Evolutionary conservation across 805 yeast genomes (phyloP), one percentile per base, ranked within the genome.

Genomic region (Kluyveromyces siamensis): DNA sequence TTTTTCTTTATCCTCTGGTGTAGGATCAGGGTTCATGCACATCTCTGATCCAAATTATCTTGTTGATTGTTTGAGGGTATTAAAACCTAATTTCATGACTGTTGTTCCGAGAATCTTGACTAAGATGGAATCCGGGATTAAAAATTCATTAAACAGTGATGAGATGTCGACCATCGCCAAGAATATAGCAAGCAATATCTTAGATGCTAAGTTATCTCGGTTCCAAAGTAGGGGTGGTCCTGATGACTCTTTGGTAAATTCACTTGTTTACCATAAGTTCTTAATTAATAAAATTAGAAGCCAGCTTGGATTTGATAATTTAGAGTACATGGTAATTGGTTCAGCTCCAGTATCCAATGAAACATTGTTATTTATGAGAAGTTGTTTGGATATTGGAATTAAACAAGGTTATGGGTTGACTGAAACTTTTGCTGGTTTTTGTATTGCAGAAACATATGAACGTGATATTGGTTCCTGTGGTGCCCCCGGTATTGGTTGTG

Each of bases 341-440:
- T 81, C 87, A 33, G 89, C 91, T 2, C 91, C 93, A 25, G 72
- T 84, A 52, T 71, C 85, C 33, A 73, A 75, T 16, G 81, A 76
- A 40, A 81, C 88, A 1, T 70, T 83, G 40, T 67, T 69, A 50
- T 84, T 82, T 60, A 64, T 85, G 56, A 76, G 80, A 57, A 80
- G 81, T n/a, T 72, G 81, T 1, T 72, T 85, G 47, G 78, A 76
- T 52, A 63, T 77, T 49, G 69, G 74, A n/a, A 59, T 77, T 44
- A 62, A 69, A 48, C 89, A 84, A 66, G 93, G 91, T n/a, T 84
- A 83, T 63, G 91, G 90, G 2, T 71, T 81, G 38, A 80, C 87
- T 5, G 91, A 84, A 66, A 71, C 83, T 4, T 78, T 80, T 68
- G 84, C 85, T n/a, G 88, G 87, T 13, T 58, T 77, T 48, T 69